These are phyloP conservation scores for Schoenoplectus tabernaemontani DNA, from an alignment of 202 grass and related monocot genomes.

Conservation along the genomic window DNA sequence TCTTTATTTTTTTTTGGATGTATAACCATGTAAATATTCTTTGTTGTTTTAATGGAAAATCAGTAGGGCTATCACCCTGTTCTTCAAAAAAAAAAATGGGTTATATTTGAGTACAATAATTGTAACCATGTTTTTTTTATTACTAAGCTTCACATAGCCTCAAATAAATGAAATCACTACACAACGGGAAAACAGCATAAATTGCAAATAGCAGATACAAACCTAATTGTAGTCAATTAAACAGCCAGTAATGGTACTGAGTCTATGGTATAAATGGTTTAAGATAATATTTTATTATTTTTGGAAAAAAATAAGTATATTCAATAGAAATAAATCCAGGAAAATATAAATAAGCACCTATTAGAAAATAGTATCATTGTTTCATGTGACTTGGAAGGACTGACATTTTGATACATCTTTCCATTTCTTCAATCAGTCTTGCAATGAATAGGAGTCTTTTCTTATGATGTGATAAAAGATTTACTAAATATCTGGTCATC, in stretches of 20 bases:
- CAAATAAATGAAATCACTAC: neutral
- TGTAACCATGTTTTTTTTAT: neutral
- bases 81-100: no score
- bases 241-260: neutral
- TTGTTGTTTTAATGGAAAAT: no score
- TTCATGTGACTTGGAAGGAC: neutral
- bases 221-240: neutral
- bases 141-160: neutral
- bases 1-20: no score
- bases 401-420: neutral
- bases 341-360: no score
- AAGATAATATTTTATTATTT: neutral
- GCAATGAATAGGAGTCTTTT: no score
- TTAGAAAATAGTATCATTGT: no score
- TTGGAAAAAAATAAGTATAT: no score
- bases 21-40: no score
- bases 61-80: no score
- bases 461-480: no score
- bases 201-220: neutral
- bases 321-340: no score
- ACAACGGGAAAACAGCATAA: neutral
- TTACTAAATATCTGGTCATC: no score
- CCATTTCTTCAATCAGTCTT: neutral
- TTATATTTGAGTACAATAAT: neutral
- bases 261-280: neutral